Conservation (phyloP, 1,284 basidiomycete species). For the Phenoliferia sp. region DNA sequence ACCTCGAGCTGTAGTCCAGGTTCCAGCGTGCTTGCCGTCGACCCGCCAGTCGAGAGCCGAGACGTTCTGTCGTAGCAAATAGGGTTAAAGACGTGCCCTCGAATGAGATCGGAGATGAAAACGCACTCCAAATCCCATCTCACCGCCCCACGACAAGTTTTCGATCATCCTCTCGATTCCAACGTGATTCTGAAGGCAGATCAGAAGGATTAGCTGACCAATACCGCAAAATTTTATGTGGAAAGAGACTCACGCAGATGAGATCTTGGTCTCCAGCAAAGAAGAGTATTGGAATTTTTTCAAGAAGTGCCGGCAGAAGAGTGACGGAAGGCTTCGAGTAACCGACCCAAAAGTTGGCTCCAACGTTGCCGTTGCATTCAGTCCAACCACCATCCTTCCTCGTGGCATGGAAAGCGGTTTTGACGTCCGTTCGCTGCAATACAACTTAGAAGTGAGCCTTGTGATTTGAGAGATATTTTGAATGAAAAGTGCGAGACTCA, state of each 20-base stretch:
- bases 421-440: conserved; percentile 70
- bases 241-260: conserved; percentile 56
- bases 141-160: conserved; percentile 76
- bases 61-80: conserved; percentile 56
- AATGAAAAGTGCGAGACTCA: conserved; percentile 46
- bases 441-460: not conserved
- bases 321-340: conserved; percentile 66
- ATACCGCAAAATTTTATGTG: not conserved
- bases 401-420: conserved; percentile 73
- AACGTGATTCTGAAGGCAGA: conserved; percentile 60
- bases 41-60: conserved; percentile 74
- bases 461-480: not conserved
- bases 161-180: conserved; percentile 84
- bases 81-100: not conserved
- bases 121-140: conserved; percentile 75
- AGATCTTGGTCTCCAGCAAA: conserved; percentile 95
- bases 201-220: not conserved
- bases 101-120: not conserved
- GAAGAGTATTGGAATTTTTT: conserved; percentile 73
- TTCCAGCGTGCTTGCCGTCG: conserved; percentile 70
- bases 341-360: conserved; percentile 56
- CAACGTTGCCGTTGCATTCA: conserved; percentile 75
- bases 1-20: conserved; percentile 83
- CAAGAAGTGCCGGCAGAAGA: conserved; percentile 72
- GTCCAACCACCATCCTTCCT: conserved; percentile 77